These are phyloP conservation scores for Prunus mongolica DNA, from an alignment of 306 rosid genomes.

Conservation along the genomic window DNA sequence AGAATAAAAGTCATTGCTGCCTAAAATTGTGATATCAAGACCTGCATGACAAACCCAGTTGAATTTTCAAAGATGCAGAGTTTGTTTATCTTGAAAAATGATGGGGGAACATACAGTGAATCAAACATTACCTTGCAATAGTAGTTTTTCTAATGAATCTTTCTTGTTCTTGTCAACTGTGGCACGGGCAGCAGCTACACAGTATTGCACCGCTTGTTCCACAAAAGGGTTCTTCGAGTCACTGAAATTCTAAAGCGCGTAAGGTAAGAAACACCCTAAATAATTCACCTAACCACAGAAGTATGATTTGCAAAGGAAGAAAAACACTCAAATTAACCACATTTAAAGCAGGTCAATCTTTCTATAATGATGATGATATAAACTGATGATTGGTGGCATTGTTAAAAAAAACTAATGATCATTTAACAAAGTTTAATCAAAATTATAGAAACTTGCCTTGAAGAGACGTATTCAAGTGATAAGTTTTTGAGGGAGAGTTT, in stretches of 20 bases:
- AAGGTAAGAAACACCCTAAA: slow-evolving; percentile 10
- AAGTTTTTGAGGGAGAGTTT: slow-evolving; percentile 60
- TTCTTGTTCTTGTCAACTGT: slow-evolving; percentile 52
- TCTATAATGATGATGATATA: neutral
- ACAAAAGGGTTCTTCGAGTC: slow-evolving; percentile 84
- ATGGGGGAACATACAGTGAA: slow-evolving; percentile 6
- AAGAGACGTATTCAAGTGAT: slow-evolving; percentile 49
- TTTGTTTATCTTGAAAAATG: neutral
- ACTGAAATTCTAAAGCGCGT: slow-evolving; percentile 50
- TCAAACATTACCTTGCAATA: slow-evolving; percentile 57
- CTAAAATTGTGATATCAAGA: slow-evolving; percentile 88
- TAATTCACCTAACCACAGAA: slow-evolving; percentile 1
- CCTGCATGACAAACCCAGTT: slow-evolving; percentile 51
- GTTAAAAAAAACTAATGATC: neutral
- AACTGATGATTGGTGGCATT: neutral
- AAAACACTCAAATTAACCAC: neutral
- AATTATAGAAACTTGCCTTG: slow-evolving; percentile 44
- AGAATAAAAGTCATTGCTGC: slow-evolving; percentile 87
- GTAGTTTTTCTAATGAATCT: slow-evolving; percentile 57
- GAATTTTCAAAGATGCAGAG: slow-evolving; percentile 6
- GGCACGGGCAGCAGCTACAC: slow-evolving; percentile 84
- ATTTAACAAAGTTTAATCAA: neutral
- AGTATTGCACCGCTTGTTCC: slow-evolving; percentile 82
- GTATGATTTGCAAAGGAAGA: neutral
- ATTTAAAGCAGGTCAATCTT: neutral